Evolutionary conservation across 176 grass and related monocot genomes (phyloP).

Genomic region (Paspalum vaginatum): DNA sequence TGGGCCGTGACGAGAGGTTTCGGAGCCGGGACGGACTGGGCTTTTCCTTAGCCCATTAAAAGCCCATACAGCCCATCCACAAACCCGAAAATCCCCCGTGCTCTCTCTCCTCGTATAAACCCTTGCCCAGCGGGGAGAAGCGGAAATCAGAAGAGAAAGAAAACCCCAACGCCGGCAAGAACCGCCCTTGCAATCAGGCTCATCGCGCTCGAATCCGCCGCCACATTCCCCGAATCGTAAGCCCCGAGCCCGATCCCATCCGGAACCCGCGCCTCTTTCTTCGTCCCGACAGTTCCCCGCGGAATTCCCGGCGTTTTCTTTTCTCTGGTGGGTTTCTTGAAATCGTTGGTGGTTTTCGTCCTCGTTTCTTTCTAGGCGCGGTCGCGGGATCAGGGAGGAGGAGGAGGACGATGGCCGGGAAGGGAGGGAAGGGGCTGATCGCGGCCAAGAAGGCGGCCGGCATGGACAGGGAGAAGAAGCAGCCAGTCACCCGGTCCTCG

Average conservation of each 20-base stretch:
- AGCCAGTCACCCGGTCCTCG: conserved; percentile 49
- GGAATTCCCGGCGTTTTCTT: background rate
- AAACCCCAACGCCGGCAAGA: conserved; percentile 11
- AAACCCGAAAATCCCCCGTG: background rate
- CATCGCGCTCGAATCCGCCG: conserved; percentile 13
- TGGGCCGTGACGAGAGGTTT: background rate
- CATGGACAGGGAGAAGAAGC: conserved; percentile 58
- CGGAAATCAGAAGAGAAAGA: background rate
- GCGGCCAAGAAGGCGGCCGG: conserved; percentile 54
- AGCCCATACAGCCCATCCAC: background rate
- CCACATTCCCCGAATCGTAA: conserved; percentile 3
- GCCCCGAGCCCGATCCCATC: background rate
- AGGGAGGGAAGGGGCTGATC: conserved; percentile 63
- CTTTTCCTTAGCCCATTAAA: background rate
- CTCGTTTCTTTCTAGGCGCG: background rate
- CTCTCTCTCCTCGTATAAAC: background rate
- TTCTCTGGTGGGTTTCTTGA: background rate
- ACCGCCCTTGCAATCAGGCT: background rate
- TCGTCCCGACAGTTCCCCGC: background rate
- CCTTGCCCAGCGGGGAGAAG: background rate
- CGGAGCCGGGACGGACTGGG: background rate
- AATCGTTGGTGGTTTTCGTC: background rate
- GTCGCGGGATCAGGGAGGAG: background rate
- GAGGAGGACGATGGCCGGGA: conserved; percentile 52
- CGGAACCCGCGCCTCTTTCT: background rate